Percentiles rank a stretch among this genome's conserved stretches.
Conservation (phyloP, 176 grass and related monocot species). For the Musa beccarii region DNA sequence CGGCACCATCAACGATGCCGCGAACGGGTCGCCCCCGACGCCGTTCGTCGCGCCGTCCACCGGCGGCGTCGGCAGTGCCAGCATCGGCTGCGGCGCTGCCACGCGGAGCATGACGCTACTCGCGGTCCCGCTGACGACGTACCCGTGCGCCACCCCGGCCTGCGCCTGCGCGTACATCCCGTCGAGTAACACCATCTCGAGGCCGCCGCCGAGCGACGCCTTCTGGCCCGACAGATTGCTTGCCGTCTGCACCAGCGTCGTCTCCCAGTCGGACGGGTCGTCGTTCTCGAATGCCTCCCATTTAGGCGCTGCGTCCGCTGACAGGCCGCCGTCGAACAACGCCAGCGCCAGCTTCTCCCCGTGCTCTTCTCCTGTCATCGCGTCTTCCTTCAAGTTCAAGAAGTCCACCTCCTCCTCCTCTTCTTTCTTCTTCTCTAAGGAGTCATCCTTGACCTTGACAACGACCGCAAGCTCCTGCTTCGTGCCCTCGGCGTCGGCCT, state of each 20-base stretch:
- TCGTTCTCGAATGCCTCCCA: slow-evolving; percentile 33
- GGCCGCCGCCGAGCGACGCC: slow-evolving; percentile 47
- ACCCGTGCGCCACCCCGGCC: slow-evolving; percentile 18
- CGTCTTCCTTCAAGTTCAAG: slow-evolving; percentile 51
- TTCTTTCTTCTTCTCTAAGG: background rate
- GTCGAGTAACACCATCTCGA: slow-evolving; percentile 56
- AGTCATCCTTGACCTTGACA: background rate
- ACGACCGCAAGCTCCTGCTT: background rate
- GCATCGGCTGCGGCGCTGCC: slow-evolving; percentile 31
- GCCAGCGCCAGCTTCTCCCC: slow-evolving; percentile 38
- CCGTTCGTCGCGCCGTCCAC: background rate
- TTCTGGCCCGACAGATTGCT: slow-evolving; percentile 40
- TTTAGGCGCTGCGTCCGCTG: slow-evolving; percentile 12
- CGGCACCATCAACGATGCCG: slow-evolving; percentile 37
- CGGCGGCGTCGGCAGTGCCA: slow-evolving; percentile 40
- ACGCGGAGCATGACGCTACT: slow-evolving; percentile 49
- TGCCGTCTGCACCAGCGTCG: slow-evolving; percentile 46
- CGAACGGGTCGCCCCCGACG: slow-evolving; percentile 38
- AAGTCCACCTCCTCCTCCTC: slow-evolving; percentile 31
- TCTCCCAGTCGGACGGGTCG: slow-evolving; percentile 50
- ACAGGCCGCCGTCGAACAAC: slow-evolving; percentile 33
- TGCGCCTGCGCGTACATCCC: slow-evolving; percentile 54
- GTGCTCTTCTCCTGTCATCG: slow-evolving; percentile 43
- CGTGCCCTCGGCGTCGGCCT: background rate
- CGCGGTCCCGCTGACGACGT: slow-evolving; percentile 32